Evolutionary conservation across 352 stramenopile species (phyloP), one percentile per base, ranked within the genome.

Genomic region (Phytophthora pseudosyringae): DNA sequence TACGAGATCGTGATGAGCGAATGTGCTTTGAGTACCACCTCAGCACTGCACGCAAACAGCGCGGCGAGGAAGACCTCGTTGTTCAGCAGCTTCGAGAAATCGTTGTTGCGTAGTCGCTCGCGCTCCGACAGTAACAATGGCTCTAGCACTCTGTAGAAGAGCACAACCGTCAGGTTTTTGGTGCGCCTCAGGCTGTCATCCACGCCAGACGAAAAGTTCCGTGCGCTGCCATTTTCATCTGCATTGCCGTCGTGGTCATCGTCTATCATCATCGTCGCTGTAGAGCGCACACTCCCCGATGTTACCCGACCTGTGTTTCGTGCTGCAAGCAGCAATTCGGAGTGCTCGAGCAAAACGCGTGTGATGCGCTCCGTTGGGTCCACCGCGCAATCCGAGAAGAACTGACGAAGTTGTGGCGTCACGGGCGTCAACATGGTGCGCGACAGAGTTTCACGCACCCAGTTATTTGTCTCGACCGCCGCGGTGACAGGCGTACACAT

Each of bases 1-100:
- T 94, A 96, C 29, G 85, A 91, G 8, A 95, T 71, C 31, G 88
- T 94, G 44, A 96, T 91, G 9, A 96, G 72, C 11, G 86, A 91
- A 56, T 96, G 83, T 3, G 88, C 70, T 69, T 96, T 96, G 18
- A 96, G 70, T 5, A 92, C 74, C 12, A 95, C 86, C 61, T 96
- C 88, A 6, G 92, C 69, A 48, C 86, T 90, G 73, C 86, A 95
- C 6, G 88, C 80, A 67, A 94, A 96, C 6, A 96, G 62, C 38
- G 86, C 84, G 13, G 81, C 76, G 9, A 93, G 40, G 63, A 95
- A 95, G 7, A 81, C 82, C 33, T 93, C 74, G 71, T 93, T 96
- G 64, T 89, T 87, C 1, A 95, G 71, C 31, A 96, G 63, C 63
- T 80, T 83, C 44, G 83, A 91, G 48, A 94, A 93, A 50, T 96